These are phyloP conservation scores for Colletotrichum sp. DNA, from an alignment of 2,329 filamentous ascomycete species.

Conservation along the genomic window DNA sequence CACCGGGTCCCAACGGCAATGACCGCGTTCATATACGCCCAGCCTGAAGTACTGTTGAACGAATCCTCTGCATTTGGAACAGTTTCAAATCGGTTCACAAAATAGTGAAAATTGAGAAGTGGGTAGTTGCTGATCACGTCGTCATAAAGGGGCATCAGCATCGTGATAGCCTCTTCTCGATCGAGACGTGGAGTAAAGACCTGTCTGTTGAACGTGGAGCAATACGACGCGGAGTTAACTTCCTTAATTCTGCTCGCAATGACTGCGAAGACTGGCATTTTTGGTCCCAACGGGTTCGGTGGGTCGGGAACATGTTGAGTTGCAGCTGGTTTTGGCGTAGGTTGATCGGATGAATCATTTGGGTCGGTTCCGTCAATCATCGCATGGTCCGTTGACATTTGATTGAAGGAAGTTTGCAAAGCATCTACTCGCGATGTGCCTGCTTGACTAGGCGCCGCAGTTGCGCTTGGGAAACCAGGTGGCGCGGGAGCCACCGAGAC, in stretches of 20 bases:
- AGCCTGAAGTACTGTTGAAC: constrained; percentile 13
- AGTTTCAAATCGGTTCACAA: constrained; percentile 2
- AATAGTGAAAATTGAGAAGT: constrained; percentile 13
- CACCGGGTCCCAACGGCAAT: constrained; percentile 2
- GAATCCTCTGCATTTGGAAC: neutral
- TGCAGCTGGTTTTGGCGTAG: neutral
- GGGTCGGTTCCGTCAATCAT: neutral
- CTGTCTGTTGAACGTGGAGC: constrained; percentile 15
- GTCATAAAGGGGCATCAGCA: constrained; percentile 12
- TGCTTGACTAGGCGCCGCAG: neutral
- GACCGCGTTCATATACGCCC: constrained; percentile 13
- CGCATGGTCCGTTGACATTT: neutral
- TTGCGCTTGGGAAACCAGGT: neutral
- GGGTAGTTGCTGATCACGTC: constrained; percentile 1
- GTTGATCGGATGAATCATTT: neutral
- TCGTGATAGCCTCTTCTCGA: constrained; percentile 2
- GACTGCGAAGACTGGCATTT: constrained; percentile 6
- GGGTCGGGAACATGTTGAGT: neutral
- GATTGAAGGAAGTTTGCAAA: neutral
- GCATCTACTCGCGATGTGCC: neutral
- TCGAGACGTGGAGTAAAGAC: constrained; percentile 11
- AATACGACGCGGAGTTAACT: constrained; percentile 8
- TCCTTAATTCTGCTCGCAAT: constrained; percentile 5
- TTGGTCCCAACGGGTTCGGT: neutral
- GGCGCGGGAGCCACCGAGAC: constrained; percentile 2